Base-by-base conservation (phyloP, 441 rosid species). In the Viola pubescens region DNA sequence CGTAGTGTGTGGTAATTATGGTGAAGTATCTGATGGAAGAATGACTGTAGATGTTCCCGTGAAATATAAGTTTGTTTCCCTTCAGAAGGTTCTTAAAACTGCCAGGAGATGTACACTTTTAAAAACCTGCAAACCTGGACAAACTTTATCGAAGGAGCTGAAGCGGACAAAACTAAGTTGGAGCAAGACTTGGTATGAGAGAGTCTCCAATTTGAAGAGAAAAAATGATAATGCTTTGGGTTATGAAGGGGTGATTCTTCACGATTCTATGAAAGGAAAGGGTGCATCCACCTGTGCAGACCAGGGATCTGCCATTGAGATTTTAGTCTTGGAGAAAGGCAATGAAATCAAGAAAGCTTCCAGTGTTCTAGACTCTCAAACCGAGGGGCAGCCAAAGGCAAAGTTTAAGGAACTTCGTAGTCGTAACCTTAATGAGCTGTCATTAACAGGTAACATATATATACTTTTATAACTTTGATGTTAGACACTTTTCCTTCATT, bases 371-470 rank as follows among this genome's bases (percentile, higher is more conserved):
- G 63, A 57, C 52, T 14, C 54, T 41, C 38, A 44, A 48, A 51
- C 65, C 60, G 61, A 45, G 57, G 4, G 58, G 68, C 50, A 48
- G 47, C 52, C 60, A 48, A 72, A 67, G 62, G 64, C 62, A 19
- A 79, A 71, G 65, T 48, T 40, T 60, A 75, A 75, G 64, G 74
- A 73, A 81, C 69, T 61, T 61, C 72, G 70, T 14, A 72, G 66
- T 53, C 84, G 80, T 39, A 80, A 81, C 71, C 81, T 82, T 61
- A 67, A 69, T 62, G 83, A 80, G 70, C 60, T 80, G 48, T 65
- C 82, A 6, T 34, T 54, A 37, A 76, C 62, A 76, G 85, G 87
- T 80, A 78, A 45, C 12, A 14, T 48, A 53, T 52, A 34, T 11
- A 50, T 16, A 1, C 37, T 52, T 54, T 64, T 10, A 16, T 34